A percentile compares a stretch with the other conserved stretches of the same genome.
Conservation (phyloP, 2,329 filamentous ascomycete genomes). For the Trichoderma sp. region DNA sequence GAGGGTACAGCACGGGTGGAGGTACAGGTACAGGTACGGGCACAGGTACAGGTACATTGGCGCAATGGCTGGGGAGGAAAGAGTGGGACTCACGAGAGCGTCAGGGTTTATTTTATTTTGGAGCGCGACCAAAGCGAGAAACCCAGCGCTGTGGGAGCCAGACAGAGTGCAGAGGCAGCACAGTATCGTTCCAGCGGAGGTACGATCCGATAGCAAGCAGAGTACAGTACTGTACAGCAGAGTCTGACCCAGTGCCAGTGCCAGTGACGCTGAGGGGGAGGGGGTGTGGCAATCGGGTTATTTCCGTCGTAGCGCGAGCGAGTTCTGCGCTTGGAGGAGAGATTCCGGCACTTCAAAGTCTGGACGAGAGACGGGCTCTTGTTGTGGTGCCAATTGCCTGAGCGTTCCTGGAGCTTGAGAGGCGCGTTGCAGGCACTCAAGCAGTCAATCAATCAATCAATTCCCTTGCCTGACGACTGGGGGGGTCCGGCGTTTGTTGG, state of each 20-base stretch:
- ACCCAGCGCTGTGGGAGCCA: slow-evolving; percentile 27
- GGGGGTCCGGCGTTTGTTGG: not conserved
- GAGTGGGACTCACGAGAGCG: slow-evolving; percentile 13
- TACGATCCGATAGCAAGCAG: slow-evolving; percentile 1
- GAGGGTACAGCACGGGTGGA: not conserved
- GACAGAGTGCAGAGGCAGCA: not conserved
- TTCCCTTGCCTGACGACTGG: not conserved
- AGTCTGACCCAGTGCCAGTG: slow-evolving; percentile 8
- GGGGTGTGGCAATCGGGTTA: slow-evolving; percentile 32
- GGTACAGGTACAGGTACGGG: not conserved
- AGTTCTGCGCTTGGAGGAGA: not conserved
- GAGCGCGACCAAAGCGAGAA: not conserved
- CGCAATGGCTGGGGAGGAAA: not conserved
- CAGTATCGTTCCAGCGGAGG: slow-evolving; percentile 1
- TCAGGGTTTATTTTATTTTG: slow-evolving; percentile 22
- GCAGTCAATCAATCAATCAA: not conserved
- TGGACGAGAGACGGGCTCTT: not conserved
- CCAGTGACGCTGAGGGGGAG: slow-evolving; percentile 19
- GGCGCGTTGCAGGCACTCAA: not conserved
- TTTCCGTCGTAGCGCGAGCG: slow-evolving; percentile 30
- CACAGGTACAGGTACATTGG: not conserved
- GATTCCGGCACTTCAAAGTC: not conserved
- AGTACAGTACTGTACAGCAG: no score
- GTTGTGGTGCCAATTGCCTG: not conserved
- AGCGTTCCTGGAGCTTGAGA: not conserved